Percentiles rank a stretch among this genome's conserved stretches.
Evolutionary conservation across 1,284 basidiomycete genomes (phyloP).

Genomic region (Fomitopsis pinicola): DNA sequence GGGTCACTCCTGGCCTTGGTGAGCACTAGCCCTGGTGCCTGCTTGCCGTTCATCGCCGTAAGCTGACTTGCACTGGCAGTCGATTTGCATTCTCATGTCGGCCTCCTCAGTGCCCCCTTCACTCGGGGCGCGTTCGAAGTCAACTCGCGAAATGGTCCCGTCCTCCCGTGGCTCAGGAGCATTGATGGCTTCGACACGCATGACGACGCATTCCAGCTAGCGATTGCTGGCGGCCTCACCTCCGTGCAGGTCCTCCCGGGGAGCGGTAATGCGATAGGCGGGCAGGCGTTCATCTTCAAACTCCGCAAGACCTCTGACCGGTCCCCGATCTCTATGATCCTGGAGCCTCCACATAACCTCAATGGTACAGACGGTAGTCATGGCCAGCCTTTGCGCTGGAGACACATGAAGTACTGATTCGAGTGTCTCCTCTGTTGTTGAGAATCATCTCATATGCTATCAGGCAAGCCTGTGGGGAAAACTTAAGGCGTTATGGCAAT

Average conservation of each 20-base stretch:
- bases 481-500: conserved; percentile 34
- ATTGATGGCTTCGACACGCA: conserved; percentile 48
- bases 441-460: not conserved
- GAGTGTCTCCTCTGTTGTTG: not conserved
- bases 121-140: conserved; percentile 44
- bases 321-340: conserved; percentile 39
- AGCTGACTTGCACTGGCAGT: conserved; percentile 31
- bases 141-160: conserved; percentile 53
- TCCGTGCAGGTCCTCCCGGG: conserved; percentile 37
- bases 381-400: conserved; percentile 33
- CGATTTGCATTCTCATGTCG: conserved; percentile 67
- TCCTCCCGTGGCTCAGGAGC: conserved; percentile 37
- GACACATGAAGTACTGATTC: conserved; percentile 37
- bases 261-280: conserved; percentile 31
- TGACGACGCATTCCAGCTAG: conserved; percentile 37
- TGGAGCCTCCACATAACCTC: conserved; percentile 41
- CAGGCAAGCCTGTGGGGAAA: conserved; percentile 63
- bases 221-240: conserved; percentile 46
- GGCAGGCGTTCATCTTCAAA: conserved; percentile 52
- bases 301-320: conserved; percentile 40
- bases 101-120: conserved; percentile 57
- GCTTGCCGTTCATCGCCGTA: not conserved
- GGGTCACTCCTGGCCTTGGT: conserved; percentile 69
- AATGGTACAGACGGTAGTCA: conserved; percentile 29
- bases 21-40: conserved; percentile 7